phyloP scores from a whole-genome alignment of 495 filamentous ascomycete species.

The Penicillium paradoxum region DNA sequence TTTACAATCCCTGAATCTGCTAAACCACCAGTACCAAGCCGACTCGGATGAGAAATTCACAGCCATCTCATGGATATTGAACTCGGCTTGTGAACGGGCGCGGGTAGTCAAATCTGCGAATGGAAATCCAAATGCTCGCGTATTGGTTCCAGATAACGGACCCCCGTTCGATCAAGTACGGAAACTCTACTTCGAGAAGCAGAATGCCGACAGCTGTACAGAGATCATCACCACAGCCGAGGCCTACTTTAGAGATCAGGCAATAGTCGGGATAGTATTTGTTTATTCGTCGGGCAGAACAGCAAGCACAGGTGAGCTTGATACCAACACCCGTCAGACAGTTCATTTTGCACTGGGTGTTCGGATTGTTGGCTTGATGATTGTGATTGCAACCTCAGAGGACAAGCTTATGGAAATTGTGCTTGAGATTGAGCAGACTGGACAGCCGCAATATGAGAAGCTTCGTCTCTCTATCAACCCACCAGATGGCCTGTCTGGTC shows the following conservation, averaged over 20 bases:
- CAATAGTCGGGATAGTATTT: not conserved
- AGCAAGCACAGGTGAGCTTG: not conserved
- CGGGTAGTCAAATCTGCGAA: not conserved
- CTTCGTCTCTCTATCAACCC: not conserved
- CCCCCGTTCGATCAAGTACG: not conserved
- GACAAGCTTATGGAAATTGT: not conserved
- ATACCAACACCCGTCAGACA: not conserved
- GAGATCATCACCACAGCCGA: not conserved
- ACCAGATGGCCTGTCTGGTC: not conserved
- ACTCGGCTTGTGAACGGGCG: not conserved
- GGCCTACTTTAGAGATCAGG: not conserved
- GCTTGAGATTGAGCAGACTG: not conserved
- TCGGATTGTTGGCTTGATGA: not conserved
- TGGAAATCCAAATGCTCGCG: not conserved
- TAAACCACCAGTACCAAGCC: not conserved
- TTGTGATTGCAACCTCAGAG: not conserved
- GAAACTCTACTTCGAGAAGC: not conserved
- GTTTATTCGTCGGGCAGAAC: not conserved
- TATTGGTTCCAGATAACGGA: not conserved
- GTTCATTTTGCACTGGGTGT: not conserved
- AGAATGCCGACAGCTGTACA: not conserved
- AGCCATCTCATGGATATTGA: not conserved
- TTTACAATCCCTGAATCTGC: not conserved
- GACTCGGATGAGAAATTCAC: not conserved
- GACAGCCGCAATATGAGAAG: not conserved